A percentile compares a stretch with the other conserved stretches of the same genome.
These are phyloP conservation scores for Mucor lusitanicus DNA, from an alignment of 371 early-diverging fungal genomes.

Conservation along the genomic window DNA sequence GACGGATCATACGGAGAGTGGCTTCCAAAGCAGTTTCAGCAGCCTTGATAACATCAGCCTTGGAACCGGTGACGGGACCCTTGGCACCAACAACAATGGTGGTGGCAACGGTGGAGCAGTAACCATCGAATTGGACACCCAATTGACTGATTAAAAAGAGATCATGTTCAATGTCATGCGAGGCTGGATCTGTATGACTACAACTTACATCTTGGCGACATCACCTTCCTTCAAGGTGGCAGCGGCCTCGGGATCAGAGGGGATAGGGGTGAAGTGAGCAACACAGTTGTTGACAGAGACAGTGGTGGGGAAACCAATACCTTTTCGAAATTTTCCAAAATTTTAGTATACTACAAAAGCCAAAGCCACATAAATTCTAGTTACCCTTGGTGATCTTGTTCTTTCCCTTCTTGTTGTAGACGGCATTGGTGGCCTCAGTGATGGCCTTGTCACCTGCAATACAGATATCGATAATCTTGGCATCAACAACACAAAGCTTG, in stretches of 20 bases:
- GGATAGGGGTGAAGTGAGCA: conserved; percentile 83
- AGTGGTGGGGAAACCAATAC: conserved; percentile 89
- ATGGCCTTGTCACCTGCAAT: conserved; percentile 81
- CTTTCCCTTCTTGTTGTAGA: conserved; percentile 58
- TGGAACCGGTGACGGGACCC: conserved; percentile 81
- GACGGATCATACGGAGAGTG: conserved; percentile 83
- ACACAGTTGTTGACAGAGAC: conserved; percentile 86
- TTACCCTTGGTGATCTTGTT: conserved; percentile 69
- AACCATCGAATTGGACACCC: conserved; percentile 96
- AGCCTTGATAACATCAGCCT: conserved; percentile 90
- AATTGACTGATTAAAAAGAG: conserved; percentile 62
- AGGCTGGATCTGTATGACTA: not conserved
- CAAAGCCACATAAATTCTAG: not conserved
- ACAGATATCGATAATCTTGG: conserved; percentile 81
- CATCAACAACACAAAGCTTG: conserved; percentile 70
- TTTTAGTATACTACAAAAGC: conserved; percentile 11
- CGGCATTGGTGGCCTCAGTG: conserved; percentile 52
- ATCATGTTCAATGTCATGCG: not conserved
- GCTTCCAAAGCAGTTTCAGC: conserved; percentile 86
- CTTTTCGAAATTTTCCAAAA: conserved; percentile 36
- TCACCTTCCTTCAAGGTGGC: conserved; percentile 75
- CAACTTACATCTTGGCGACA: conserved; percentile 83
- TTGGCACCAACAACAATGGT: conserved; percentile 89
- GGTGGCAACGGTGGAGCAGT: conserved; percentile 83
- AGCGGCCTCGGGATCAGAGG: conserved; percentile 61